Conservation (phyloP, 768 basidiomycete genomes). For the Gelatoporia subvermispora region DNA sequence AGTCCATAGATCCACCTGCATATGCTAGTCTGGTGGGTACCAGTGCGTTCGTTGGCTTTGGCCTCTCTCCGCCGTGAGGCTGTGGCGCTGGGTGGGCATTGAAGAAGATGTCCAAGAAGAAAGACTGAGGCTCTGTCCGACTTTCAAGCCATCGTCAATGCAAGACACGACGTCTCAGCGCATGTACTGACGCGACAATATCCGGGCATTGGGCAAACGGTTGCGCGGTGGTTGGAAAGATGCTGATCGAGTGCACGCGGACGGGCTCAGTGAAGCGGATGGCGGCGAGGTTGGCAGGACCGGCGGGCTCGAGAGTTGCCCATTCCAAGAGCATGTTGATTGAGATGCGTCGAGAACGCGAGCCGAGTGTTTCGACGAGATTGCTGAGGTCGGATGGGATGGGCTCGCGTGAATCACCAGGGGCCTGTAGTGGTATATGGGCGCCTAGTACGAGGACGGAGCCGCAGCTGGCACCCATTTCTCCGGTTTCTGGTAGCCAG, state of each 20-base stretch:
- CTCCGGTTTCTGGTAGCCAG: neutral
- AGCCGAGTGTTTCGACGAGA: neutral
- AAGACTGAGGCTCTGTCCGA: slow-evolving; percentile 65
- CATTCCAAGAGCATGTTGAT: slow-evolving; percentile 59
- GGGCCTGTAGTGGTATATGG: neutral
- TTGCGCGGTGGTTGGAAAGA: slow-evolving; percentile 61
- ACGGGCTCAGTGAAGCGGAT: slow-evolving; percentile 68
- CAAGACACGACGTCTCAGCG: neutral
- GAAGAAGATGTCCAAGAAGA: slow-evolving; percentile 72
- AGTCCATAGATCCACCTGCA: slow-evolving; percentile 63
- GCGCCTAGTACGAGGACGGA: neutral
- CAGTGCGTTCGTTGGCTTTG: slow-evolving; percentile 64
- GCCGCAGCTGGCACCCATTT: neutral
- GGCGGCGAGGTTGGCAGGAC: slow-evolving; percentile 56
- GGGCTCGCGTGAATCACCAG: neutral
- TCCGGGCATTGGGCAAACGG: slow-evolving; percentile 61
- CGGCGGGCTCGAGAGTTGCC: slow-evolving; percentile 57
- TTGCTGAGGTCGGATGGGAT: neutral
- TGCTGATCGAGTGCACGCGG: slow-evolving; percentile 58
- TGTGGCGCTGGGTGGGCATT: slow-evolving; percentile 57
- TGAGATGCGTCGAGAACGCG: neutral
- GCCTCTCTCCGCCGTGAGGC: slow-evolving; percentile 47
- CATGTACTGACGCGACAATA: slow-evolving; percentile 28
- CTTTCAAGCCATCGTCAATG: slow-evolving; percentile 31
- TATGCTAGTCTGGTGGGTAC: slow-evolving; percentile 70